Base-by-base conservation (phyloP, 148 eudicot species). In the Camellia japonica region DNA sequence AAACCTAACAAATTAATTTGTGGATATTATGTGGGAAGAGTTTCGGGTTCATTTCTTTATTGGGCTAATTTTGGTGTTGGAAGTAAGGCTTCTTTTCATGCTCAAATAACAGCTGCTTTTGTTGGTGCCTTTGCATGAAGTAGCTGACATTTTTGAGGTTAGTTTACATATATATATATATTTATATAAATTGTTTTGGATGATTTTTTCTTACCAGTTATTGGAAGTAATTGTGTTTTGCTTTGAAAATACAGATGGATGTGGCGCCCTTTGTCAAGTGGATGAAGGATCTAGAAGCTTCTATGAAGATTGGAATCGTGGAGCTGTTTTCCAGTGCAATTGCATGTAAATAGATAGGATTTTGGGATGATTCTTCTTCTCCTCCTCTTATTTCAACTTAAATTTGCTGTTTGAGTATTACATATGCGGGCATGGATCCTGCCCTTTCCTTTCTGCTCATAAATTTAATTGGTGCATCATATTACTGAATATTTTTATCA, bases 1-100 rank as follows among this genome's bases (percentile, higher is more conserved):
- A 42, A 59, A 20, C 43, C 78, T 58, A 79, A 79, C 68, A 46
- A 70, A 58, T 76, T 68, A 46, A 77, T 79, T 75, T 58, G 46
- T 79, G 76, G 61, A 64, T 67, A 74, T 30, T 43, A 46, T 52
- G 7, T 78, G 20, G 49, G 43, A 70, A 79, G n/a, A 49, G 18
- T 62, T 51, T 79, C 23, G 43, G 71, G 80, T 30, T 71, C 59
- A 42, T 69, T 75, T 73, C 72, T 71, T 67, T 66, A 79, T 5
- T 71, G 18, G 85, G 78, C 71, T 66, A 69, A 82, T 75, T 81
- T 83, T 68, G 68, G 71, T 83, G 68, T 60, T 58, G 46, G 64
- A 73, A 73, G 78, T 59, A 47, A 30, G 30, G 51, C 63, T 47
- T 23, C 71, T 23, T 11, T 51, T 63, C 61, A 52, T 51, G 60